phyloP scores from a whole-genome alignment of 2,329 filamentous ascomycete genomes.

The Aspergillus tanneri region DNA sequence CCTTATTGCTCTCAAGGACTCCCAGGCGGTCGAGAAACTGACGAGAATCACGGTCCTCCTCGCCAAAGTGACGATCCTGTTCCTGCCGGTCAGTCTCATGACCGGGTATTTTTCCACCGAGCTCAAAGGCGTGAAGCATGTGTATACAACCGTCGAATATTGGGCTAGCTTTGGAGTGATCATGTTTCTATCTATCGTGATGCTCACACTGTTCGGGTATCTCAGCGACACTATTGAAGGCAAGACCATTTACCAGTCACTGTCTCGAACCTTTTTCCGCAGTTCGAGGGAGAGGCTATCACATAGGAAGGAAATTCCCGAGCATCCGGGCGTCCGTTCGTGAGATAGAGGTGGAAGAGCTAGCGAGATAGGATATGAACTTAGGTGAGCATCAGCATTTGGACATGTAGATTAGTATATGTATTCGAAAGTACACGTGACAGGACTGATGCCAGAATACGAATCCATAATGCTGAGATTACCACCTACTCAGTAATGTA shows the following conservation, averaged over 20 bases:
- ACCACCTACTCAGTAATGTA: too few species aligned
- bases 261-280: slow-evolving; percentile 38
- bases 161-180: slow-evolving; percentile 68
- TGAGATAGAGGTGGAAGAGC: not conserved
- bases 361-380: too few species aligned
- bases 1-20: slow-evolving; percentile 73
- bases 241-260: slow-evolving; percentile 51
- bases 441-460: too few species aligned
- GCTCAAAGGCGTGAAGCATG: slow-evolving; percentile 55
- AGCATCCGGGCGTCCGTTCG: not conserved
- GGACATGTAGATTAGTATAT: too few species aligned
- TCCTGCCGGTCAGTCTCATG: slow-evolving; percentile 72
- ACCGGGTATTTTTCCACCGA: slow-evolving; percentile 72
- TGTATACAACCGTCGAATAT: slow-evolving; percentile 63
- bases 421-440: too few species aligned
- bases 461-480: too few species aligned
- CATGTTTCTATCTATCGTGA: slow-evolving; percentile 58
- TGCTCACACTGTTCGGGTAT: slow-evolving; percentile 58
- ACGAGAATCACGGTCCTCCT: slow-evolving; percentile 70
- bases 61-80: slow-evolving; percentile 72
- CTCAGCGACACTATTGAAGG: slow-evolving; percentile 60
- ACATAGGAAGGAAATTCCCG: slow-evolving; percentile 13
- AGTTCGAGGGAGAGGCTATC: slow-evolving; percentile 31
- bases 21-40: slow-evolving; percentile 67
- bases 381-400: too few species aligned